These are phyloP conservation scores for Moricandia arvensis DNA, from an alignment of 345 rosid genomes.

Conservation along the genomic window DNA sequence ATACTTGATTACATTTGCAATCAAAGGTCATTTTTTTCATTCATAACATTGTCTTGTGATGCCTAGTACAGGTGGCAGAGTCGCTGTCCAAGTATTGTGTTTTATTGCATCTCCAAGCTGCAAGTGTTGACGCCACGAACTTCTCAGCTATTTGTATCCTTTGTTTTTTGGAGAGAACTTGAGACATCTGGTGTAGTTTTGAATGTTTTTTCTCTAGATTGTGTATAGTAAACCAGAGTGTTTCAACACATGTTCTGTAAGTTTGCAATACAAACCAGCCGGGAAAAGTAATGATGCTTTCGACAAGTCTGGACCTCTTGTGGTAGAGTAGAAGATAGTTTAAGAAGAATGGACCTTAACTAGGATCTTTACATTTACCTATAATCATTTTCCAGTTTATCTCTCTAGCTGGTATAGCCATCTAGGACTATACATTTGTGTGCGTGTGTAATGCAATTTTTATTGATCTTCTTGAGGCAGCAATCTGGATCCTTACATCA, in stretches of 20 bases:
- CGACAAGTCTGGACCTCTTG: neutral
- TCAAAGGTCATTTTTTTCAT: neutral
- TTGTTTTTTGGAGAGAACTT: slow-evolving; percentile 1
- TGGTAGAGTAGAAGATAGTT: neutral
- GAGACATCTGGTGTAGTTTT: neutral
- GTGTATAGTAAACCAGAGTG: neutral
- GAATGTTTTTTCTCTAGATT: neutral
- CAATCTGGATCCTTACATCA: slow-evolving; percentile 52
- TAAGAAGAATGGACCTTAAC: neutral
- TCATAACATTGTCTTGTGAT: neutral
- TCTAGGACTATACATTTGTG: neutral
- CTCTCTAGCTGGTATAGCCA: neutral
- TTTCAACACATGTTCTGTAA: neutral
- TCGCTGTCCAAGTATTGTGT: slow-evolving; percentile 72
- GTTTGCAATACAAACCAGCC: neutral
- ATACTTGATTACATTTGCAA: neutral
- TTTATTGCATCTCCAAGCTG: slow-evolving; percentile 59
- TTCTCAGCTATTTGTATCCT: slow-evolving; percentile 93
- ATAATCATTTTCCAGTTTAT: neutral
- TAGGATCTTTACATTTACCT: neutral
- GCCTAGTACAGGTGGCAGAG: slow-evolving; percentile 57
- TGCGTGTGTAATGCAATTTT: neutral
- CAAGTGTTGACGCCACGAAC: slow-evolving; percentile 61
- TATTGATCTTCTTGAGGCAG: neutral
- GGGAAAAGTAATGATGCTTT: neutral